Evolutionary conservation across 2,329 filamentous ascomycete species (phyloP).

Genomic region (Sporothrix inflata): DNA sequence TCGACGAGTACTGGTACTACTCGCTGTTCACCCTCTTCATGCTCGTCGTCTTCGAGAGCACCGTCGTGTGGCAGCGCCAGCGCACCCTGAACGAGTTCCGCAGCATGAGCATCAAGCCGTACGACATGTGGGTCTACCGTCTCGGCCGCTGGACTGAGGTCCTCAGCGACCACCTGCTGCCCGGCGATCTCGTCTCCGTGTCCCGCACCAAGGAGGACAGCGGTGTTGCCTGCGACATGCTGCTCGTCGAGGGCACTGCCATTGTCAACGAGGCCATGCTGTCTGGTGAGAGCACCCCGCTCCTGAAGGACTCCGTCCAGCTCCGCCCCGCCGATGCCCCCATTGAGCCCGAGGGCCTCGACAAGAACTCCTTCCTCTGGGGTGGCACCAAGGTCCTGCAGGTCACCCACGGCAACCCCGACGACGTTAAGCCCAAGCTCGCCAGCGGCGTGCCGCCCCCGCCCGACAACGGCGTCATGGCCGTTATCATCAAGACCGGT

Average conservation of each 20-base stretch:
- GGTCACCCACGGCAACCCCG: slow-evolving; percentile 81
- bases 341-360: slow-evolving; percentile 86
- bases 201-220: slow-evolving; percentile 94
- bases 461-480: slow-evolving; percentile 91
- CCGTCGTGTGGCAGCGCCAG: slow-evolving; percentile 98
- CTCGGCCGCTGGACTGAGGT: slow-evolving; percentile 86
- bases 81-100: slow-evolving; percentile 94
- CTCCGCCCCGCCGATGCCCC: slow-evolving; percentile 79
- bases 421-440: slow-evolving; percentile 71
- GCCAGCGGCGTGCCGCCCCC: slow-evolving; percentile 78
- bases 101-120: slow-evolving; percentile 99
- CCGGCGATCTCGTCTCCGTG: slow-evolving; percentile 90
- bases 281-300: slow-evolving; percentile 94
- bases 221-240: slow-evolving; percentile 95
- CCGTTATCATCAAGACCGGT: slow-evolving; percentile 93
- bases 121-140: slow-evolving; percentile 89
- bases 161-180: slow-evolving; percentile 87
- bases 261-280: slow-evolving; percentile 99
- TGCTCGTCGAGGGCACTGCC: slow-evolving; percentile 89
- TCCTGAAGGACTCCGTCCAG: slow-evolving; percentile 94
- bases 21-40: slow-evolving; percentile 98
- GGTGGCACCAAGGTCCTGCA: slow-evolving; percentile 97
- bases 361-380: slow-evolving; percentile 96
- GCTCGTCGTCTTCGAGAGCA: slow-evolving; percentile 96
- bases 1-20: slow-evolving; percentile 99